phyloP scores from a whole-genome alignment of 2,329 filamentous ascomycete species.

The Ilyonectria destructans region DNA sequence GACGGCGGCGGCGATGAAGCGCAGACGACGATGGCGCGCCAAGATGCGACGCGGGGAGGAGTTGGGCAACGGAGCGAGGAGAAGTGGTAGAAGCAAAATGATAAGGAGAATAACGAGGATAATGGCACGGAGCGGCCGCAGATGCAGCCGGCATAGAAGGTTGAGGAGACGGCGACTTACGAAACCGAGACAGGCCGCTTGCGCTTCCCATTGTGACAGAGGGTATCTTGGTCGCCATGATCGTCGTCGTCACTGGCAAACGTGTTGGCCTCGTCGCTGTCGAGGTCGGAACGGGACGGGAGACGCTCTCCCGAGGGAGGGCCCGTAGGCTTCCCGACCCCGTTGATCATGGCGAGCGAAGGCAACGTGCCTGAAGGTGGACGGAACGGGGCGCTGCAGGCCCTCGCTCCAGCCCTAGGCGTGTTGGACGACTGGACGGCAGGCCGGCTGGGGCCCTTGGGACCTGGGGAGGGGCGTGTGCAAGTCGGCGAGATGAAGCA shows the following conservation, averaged over 20 bases:
- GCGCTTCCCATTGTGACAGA: slow-evolving; percentile 64
- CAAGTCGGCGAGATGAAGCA: slow-evolving; percentile 31
- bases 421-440: slow-evolving; percentile 14
- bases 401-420: slow-evolving; percentile 20
- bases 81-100: background rate
- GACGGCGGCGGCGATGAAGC: slow-evolving; percentile 12
- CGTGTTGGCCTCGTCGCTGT: slow-evolving; percentile 63
- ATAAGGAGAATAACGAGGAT: background rate
- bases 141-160: slow-evolving; percentile 2
- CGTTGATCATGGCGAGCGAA: slow-evolving; percentile 47
- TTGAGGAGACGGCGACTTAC: slow-evolving; percentile 56
- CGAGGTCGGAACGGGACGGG: slow-evolving; percentile 56
- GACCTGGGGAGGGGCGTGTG: slow-evolving; percentile 14
- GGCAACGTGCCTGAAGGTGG: slow-evolving; percentile 27
- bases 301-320: slow-evolving; percentile 52
- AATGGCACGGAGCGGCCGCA: too few relatives aligned
- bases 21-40: slow-evolving; percentile 11
- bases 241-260: slow-evolving; percentile 62
- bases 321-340: slow-evolving; percentile 46
- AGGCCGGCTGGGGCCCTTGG: slow-evolving; percentile 11
- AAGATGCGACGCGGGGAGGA: slow-evolving; percentile 22
- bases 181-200: slow-evolving; percentile 75
- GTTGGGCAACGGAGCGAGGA: slow-evolving; percentile 5
- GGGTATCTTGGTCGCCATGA: slow-evolving; percentile 59
- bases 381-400: slow-evolving; percentile 22